Percentiles rank a stretch among this genome's conserved stretches.
phyloP scores from a whole-genome alignment of 768 basidiomycete genomes.

The Leccinum truebloodii region DNA sequence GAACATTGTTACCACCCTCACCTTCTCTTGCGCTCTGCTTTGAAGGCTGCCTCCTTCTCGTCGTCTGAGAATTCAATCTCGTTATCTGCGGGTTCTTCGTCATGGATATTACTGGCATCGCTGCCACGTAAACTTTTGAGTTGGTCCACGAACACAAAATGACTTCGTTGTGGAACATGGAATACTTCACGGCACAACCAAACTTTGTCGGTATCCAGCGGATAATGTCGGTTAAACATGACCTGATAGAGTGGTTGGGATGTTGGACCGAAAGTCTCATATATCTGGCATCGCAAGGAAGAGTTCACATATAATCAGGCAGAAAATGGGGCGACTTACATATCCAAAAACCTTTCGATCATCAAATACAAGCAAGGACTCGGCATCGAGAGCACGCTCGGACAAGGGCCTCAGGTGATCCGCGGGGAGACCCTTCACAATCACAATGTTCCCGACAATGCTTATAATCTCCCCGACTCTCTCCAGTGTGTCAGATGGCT shows the following conservation, averaged over 20 bases:
- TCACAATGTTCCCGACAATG: conserved; percentile 70
- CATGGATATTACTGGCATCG: conserved; percentile 92
- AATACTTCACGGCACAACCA: conserved; percentile 66
- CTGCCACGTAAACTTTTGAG: conserved; percentile 78
- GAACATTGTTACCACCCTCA: conserved; percentile 32
- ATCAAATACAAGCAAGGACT: conserved; percentile 87
- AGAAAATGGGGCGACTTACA: conserved; percentile 48
- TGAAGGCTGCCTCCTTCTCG: conserved; percentile 81
- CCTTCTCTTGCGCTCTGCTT: conserved; percentile 59
- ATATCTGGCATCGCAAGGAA: conserved; percentile 52
- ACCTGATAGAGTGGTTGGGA: conserved; percentile 88
- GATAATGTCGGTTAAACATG: conserved; percentile 68
- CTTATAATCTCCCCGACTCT: conserved; percentile 78
- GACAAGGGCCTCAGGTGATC: conserved; percentile 46
- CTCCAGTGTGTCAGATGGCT: conserved; percentile 64
- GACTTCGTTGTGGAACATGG: conserved; percentile 78
- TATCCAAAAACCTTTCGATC: conserved; percentile 90
- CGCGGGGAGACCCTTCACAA: conserved; percentile 63
- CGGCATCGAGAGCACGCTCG: conserved; percentile 77
- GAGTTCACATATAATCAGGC: conserved; percentile 15
- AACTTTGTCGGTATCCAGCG: conserved; percentile 58
- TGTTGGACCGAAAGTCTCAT: conserved; percentile 96
- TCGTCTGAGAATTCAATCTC: conserved; percentile 97
- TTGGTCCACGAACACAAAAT: conserved; percentile 79
- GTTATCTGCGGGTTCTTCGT: conserved; percentile 89